Conservation (phyloP, 345 rosid genomes). For the Melastoma malabathricum region DNA sequence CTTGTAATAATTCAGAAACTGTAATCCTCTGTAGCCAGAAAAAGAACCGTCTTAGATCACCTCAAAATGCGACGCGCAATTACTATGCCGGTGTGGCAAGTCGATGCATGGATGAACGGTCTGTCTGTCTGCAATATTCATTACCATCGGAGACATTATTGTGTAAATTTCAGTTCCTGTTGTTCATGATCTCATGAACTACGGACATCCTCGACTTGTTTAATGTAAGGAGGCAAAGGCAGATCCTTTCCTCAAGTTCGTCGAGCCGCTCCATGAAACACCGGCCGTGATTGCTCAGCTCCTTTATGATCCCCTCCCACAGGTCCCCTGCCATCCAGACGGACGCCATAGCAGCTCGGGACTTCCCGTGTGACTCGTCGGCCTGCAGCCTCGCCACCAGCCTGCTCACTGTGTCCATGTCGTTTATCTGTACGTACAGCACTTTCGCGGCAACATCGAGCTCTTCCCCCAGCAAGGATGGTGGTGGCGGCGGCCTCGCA, state of each 20-base stretch:
- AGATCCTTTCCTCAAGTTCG: conserved; percentile 69
- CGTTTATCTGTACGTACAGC: conserved; percentile 52
- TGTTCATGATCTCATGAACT: conserved; percentile 23
- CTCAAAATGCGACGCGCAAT: not conserved
- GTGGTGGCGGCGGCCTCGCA: conserved; percentile 20
- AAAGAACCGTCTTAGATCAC: too few species aligned
- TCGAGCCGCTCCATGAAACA: conserved; percentile 49
- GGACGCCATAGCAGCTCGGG: conserved; percentile 36
- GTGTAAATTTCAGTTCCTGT: not conserved
- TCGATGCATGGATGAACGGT: too few species aligned
- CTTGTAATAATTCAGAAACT: too few species aligned
- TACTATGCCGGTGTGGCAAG: too few species aligned
- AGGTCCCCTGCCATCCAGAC: conserved; percentile 33
- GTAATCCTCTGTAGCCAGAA: too few species aligned
- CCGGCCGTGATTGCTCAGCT: conserved; percentile 25
- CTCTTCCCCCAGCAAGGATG: conserved; percentile 6
- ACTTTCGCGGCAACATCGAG: conserved; percentile 76
- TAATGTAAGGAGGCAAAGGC: conserved; percentile 60
- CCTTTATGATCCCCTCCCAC: conserved; percentile 48
- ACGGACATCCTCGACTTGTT: conserved; percentile 62
- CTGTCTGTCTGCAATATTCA: too few species aligned
- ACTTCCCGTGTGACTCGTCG: conserved; percentile 52
- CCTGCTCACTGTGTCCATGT: conserved; percentile 31
- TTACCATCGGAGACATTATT: too few species aligned
- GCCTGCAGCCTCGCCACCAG: conserved; percentile 32